phyloP scores from a whole-genome alignment of 495 filamentous ascomycete species.

The Glonium stellatum region DNA sequence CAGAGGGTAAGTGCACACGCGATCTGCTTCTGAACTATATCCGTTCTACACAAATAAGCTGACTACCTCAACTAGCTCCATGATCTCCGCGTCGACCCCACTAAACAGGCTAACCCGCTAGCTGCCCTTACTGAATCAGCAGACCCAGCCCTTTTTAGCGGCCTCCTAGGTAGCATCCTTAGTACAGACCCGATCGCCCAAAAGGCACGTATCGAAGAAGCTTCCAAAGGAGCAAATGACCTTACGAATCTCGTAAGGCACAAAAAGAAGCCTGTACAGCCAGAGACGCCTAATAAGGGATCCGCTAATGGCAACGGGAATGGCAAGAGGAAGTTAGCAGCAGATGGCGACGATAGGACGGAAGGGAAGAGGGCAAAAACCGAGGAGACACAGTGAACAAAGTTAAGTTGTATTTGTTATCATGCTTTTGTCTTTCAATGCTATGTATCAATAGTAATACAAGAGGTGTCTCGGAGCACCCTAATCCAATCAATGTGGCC shows the following conservation, averaged over 20 bases:
- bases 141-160: constrained; percentile 47
- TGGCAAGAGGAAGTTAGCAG: constrained; percentile 31
- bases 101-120: constrained; percentile 50
- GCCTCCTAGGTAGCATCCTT: constrained; percentile 67
- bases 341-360: constrained; percentile 12
- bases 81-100: constrained; percentile 63
- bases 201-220: constrained; percentile 65
- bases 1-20: constrained; percentile 16
- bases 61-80: constrained; percentile 48
- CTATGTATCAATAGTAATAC: no score
- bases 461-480: no score
- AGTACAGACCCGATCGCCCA: constrained; percentile 58
- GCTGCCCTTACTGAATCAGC: constrained; percentile 29
- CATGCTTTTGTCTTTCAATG: not conserved
- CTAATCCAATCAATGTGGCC: no score
- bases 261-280: constrained; percentile 50
- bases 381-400: constrained; percentile 17
- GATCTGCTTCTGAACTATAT: not conserved
- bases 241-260: constrained; percentile 73
- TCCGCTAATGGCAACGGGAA: constrained; percentile 22
- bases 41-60: constrained; percentile 18
- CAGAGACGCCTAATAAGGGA: not conserved
- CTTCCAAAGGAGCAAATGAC: constrained; percentile 73
- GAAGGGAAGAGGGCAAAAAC: constrained; percentile 36
- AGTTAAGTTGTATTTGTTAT: not conserved